Percentiles rank a stretch among this genome's conserved stretches.
phyloP scores from a whole-genome alignment of 805 yeast species.

The Metschnikowia vanudenii region DNA sequence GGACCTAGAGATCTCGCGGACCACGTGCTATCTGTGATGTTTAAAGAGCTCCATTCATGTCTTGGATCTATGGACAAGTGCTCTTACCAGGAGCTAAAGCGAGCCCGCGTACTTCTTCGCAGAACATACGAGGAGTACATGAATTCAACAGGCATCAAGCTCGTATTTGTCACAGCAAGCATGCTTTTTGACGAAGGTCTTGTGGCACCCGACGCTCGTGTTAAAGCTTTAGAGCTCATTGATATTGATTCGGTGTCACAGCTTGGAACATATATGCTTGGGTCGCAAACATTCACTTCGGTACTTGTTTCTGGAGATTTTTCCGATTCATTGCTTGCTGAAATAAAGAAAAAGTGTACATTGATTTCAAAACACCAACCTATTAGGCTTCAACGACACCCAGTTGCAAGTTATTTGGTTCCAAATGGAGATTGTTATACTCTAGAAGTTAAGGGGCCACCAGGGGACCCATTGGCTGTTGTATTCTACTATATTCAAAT shows the following conservation, averaged over 20 bases:
- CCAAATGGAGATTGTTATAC: slow-evolving; percentile 1
- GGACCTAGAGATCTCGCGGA: slow-evolving; percentile 50
- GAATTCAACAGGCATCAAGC: slow-evolving; percentile 44
- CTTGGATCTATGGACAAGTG: slow-evolving; percentile 12
- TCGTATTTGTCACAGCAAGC: slow-evolving; percentile 50
- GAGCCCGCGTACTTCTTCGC: slow-evolving; percentile 48
- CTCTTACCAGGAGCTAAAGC: slow-evolving; percentile 36
- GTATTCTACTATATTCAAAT: slow-evolving; percentile 57
- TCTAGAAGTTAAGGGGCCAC: slow-evolving; percentile 2
- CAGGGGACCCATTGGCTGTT: slow-evolving; percentile 22
- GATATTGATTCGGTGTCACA: slow-evolving; percentile 34
- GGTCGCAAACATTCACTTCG: slow-evolving; percentile 32
- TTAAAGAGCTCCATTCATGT: slow-evolving; percentile 29
- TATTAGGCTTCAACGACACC: not conserved
- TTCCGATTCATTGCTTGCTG: slow-evolving; percentile 17
- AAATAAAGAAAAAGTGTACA: slow-evolving; percentile 12
- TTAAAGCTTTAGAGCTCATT: slow-evolving; percentile 53
- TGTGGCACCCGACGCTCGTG: slow-evolving; percentile 54
- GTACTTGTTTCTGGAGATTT: slow-evolving; percentile 54
- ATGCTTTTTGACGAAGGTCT: slow-evolving; percentile 55
- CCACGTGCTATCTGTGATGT: slow-evolving; percentile 32
- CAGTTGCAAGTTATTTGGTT: slow-evolving; percentile 6
- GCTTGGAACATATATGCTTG: slow-evolving; percentile 29
- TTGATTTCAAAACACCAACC: not conserved
- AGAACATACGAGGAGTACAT: slow-evolving; percentile 45